Base-by-base conservation (phyloP, 164 flowering plant species). In the Vitis rupestris region DNA sequence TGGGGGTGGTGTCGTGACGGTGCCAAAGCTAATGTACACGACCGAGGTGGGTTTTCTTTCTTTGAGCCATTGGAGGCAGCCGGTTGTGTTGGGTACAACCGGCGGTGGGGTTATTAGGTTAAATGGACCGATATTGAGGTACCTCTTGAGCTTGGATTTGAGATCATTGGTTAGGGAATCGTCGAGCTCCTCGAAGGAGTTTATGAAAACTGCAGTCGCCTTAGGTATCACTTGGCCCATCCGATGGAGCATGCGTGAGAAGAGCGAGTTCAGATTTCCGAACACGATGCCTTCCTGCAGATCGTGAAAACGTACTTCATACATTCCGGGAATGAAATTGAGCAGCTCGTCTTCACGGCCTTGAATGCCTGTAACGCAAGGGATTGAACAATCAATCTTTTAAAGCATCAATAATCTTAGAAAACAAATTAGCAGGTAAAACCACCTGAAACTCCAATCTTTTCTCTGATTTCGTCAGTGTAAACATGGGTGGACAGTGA, bases 1-100 rank as follows among this genome's bases (percentile, higher is more conserved):
- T 1, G 75, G 80, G 0, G 82, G 74, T 5, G 76, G 88, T 0
- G 37, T 50, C 4, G 48, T 14, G 8, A 81, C 71, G 0, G 88
- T 70, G 6, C 97, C 97, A 50, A 89, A 91, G 77, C 84, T 72
- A 9, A 91, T 65, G 61, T 91, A 89, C 1, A 71, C 88, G 1
- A 87, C 92, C 0, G 92, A 81, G 2, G 69, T 37, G 0, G 77
- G 61, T 0, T 67, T 61, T 11, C 81, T 74, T 13, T 59, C 37
- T 65, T 84, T 81, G 8, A 89, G 75, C 90, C 90, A 89, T 1
- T 76, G 9, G 2, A 89, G 62, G 78, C 87, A 85, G 8, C 72
- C 80, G 56, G 64, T 9, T 0, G 55, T 9, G 59, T 84, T 8
- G 47, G 2, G 31, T 9, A 59, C 9, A 10, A 68, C 16, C 7